Evolutionary conservation across 768 basidiomycete species (phyloP).

Genomic region (Boletus vermiculosoides): DNA sequence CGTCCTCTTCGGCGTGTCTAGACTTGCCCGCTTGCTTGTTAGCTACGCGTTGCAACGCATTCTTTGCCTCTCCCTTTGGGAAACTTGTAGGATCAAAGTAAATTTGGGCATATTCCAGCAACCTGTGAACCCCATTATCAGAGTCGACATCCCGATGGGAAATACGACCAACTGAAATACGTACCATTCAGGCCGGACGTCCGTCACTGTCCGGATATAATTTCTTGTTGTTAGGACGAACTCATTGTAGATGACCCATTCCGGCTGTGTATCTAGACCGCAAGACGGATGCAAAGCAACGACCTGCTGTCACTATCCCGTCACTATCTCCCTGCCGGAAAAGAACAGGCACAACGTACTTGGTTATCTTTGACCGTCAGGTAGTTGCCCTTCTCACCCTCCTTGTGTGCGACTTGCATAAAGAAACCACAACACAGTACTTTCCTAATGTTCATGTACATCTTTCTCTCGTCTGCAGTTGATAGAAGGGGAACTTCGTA

Average conservation of each 20-base stretch:
- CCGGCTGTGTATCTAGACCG: constrained; percentile 81
- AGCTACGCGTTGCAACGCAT: constrained; percentile 52
- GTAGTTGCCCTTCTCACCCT: constrained; percentile 87
- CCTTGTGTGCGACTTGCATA: constrained; percentile 97
- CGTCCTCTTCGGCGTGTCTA: constrained; percentile 11
- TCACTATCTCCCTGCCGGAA: neutral
- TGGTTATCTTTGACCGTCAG: constrained; percentile 95
- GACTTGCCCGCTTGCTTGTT: constrained; percentile 53
- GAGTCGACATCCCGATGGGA: neutral
- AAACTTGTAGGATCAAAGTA: constrained; percentile 74
- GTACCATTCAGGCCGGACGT: constrained; percentile 84
- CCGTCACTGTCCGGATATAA: constrained; percentile 91
- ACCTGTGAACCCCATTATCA: constrained; percentile 37
- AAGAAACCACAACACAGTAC: constrained; percentile 92
- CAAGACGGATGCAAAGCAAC: constrained; percentile 69
- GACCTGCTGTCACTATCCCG: constrained; percentile 4
- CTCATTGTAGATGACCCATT: constrained; percentile 93
- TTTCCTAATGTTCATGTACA: constrained; percentile 73
- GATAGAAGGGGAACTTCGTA: constrained; percentile 78
- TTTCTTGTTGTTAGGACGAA: constrained; percentile 88
- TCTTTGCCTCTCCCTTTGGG: constrained; percentile 69
- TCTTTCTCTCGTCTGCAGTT: constrained; percentile 63
- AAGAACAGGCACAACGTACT: constrained; percentile 37
- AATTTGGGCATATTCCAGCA: constrained; percentile 56
- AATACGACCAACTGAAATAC: constrained; percentile 17